phyloP scores from a whole-genome alignment of 164 flowering plant genomes.

The Stephania yunnanensis region DNA sequence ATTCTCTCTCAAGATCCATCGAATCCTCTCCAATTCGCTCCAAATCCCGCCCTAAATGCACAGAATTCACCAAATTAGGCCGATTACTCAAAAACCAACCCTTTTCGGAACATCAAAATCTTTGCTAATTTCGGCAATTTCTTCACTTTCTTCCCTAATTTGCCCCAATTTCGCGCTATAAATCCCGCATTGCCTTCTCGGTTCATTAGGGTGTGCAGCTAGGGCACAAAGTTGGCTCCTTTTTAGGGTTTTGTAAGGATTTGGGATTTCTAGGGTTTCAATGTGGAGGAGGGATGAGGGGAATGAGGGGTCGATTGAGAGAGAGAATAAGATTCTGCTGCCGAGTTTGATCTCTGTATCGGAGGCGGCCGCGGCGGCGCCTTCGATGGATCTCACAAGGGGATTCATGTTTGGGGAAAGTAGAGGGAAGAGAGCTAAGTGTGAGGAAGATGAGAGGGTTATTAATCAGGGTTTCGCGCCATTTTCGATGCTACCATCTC shows the following conservation, averaged over 20 bases:
- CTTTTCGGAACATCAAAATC: neutral
- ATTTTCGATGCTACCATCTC: conserved; percentile 2
- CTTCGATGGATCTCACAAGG: conserved; percentile 1
- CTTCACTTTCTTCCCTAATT: neutral
- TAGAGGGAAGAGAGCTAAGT: neutral
- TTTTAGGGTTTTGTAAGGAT: neutral
- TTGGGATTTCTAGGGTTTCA: conserved; percentile 13
- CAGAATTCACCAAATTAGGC: too few relatives aligned
- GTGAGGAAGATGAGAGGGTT: neutral
- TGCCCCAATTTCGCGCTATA: neutral
- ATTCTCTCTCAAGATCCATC: neutral
- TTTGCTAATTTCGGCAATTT: conserved; percentile 2
- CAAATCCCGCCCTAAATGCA: conserved; percentile 5
- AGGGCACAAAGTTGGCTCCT: neutral
- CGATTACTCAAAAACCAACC: too few relatives aligned
- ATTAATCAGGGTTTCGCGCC: neutral
- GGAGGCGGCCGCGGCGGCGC: neutral
- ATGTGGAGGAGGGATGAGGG: conserved; percentile 13
- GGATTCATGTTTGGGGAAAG: neutral
- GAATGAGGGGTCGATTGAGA: conserved; percentile 9
- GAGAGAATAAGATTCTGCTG: neutral
- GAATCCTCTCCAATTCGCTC: conserved; percentile 6
- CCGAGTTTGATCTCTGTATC: conserved; percentile 15
- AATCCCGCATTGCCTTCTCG: neutral
- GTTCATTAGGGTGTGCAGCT: neutral